Base-by-base conservation (phyloP, 2,329 filamentous ascomycete genomes). In the Coniosporium tulheliwenetii region DNA sequence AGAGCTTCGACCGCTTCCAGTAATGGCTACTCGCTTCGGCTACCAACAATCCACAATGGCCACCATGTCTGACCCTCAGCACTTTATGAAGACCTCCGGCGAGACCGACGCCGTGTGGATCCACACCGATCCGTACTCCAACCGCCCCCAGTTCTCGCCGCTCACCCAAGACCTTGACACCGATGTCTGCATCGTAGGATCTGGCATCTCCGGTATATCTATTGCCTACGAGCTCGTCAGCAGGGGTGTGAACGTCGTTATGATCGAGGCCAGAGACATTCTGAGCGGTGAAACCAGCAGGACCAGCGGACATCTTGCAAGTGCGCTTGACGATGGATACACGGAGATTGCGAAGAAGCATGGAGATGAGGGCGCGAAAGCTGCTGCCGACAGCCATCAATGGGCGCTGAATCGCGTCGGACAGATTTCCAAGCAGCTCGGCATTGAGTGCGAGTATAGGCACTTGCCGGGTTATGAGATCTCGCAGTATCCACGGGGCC, bases 381-480 rank as follows among this genome's bases (percentile, higher is more conserved):
- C 56, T 1, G 69, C 69, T 0, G 70, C 69, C 0, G 69, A 75
- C 12, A 72, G 69, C 19, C 71, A 75, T 41, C 58, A 60, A 0
- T 76, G 70, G 66, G 72, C 70, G 0, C 47, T 73, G 9, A 59
- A 69, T 15, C 62, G 61, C 0, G 60, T 75, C 0, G 71, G 69
- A 0, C 63, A 74, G 42, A 57, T 76, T 2, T 56, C 64, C 0
- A 56, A 60, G 41, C 51, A 67, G 44, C 56, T 73, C 5, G 63
- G 61, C 3, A 70, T 75, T 30, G 69, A 74, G 0, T 76, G 72
- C 53, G 71, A 75, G 45, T 76, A 72, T 49, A 64, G 71, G 5
- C 55, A 55, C 31, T 47, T 75, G 2, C 65, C 62, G 0, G 69
- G 57, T 1, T 71, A 71, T 45, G 56, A 68, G 32, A 57, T 75